phyloP scores from a whole-genome alignment of 2,329 filamentous ascomycete genomes.

The Calonectria pseudoreteaudii region DNA sequence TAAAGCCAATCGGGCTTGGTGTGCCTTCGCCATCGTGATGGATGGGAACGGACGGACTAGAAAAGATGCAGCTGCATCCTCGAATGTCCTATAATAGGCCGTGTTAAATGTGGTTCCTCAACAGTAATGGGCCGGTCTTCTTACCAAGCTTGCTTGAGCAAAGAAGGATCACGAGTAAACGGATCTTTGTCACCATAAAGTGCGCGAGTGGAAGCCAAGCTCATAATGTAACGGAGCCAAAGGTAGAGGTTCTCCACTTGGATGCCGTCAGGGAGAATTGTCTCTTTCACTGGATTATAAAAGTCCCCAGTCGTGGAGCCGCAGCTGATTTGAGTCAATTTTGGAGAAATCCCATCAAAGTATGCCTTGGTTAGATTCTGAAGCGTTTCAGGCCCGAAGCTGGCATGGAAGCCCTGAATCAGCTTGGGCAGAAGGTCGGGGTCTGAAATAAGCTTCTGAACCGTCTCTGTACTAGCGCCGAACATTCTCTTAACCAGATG shows the following conservation, averaged over 20 bases:
- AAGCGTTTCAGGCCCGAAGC: conserved; percentile 50
- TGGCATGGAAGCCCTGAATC: conserved; percentile 46
- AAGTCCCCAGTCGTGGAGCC: conserved; percentile 1
- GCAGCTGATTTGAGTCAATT: conserved; percentile 26
- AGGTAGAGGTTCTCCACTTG: conserved; percentile 51
- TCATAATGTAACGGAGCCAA: conserved; percentile 53
- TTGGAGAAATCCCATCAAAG: conserved; percentile 27
- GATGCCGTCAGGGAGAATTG: conserved; percentile 27
- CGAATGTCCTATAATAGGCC: conserved; percentile 32
- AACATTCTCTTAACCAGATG: conserved; percentile 53
- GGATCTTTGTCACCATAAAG: conserved; percentile 59
- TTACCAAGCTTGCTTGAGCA: conserved; percentile 38
- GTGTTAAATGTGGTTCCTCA: neutral
- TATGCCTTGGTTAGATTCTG: conserved; percentile 38
- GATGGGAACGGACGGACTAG: conserved; percentile 47
- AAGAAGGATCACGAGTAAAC: conserved; percentile 41
- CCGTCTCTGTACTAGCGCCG: conserved; percentile 47
- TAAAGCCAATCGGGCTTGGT: conserved; percentile 38
- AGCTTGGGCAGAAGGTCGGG: conserved; percentile 39
- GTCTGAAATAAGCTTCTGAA: conserved; percentile 34
- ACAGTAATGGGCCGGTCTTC: neutral
- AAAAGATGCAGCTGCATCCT: conserved; percentile 37
- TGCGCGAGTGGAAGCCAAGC: conserved; percentile 51
- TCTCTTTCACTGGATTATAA: conserved; percentile 29
- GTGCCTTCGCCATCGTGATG: conserved; percentile 46